phyloP scores from a whole-genome alignment of 2,329 filamentous ascomycete genomes.

The Fusarium circinatum region DNA sequence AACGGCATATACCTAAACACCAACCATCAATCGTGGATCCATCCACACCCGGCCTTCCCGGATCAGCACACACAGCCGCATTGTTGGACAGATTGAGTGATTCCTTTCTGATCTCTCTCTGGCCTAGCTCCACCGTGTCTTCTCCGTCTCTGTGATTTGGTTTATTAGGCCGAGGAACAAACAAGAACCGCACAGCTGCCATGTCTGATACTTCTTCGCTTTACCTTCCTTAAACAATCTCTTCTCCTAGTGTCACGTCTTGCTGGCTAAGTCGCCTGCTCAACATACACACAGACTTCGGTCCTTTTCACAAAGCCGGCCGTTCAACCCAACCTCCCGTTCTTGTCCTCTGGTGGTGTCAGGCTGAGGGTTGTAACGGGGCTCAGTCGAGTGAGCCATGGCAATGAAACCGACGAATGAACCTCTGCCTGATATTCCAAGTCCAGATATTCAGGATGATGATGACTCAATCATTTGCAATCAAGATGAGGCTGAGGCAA shows the following conservation, averaged over 20 bases:
- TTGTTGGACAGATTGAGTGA: slow-evolving; percentile 19
- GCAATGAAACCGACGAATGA: slow-evolving; percentile 10
- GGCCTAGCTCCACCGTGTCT: slow-evolving; percentile 33
- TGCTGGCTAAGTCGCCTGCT: not conserved
- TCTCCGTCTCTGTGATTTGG: slow-evolving; percentile 4
- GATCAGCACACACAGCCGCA: slow-evolving; percentile 36
- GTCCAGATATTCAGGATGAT: slow-evolving; percentile 26
- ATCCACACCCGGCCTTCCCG: slow-evolving; percentile 42
- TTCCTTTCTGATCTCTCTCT: slow-evolving; percentile 1
- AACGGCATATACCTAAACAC: slow-evolving; percentile 28
- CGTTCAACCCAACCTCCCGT: not conserved
- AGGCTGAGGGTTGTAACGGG: not conserved
- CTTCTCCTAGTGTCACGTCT: slow-evolving; percentile 3
- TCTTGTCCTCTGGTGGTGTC: not conserved
- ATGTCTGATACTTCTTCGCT: slow-evolving; percentile 23
- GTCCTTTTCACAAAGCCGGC: slow-evolving; percentile 3
- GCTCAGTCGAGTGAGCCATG: slow-evolving; percentile 14
- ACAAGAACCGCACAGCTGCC: slow-evolving; percentile 5
- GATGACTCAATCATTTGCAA: slow-evolving; percentile 49
- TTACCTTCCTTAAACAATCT: slow-evolving; percentile 20
- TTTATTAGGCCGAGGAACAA: slow-evolving; percentile 23
- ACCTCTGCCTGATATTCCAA: slow-evolving; percentile 3
- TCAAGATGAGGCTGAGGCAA: slow-evolving; percentile 67
- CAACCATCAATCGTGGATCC: slow-evolving; percentile 34
- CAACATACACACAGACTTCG: slow-evolving; percentile 11